Evolutionary conservation across 2,329 filamentous ascomycete species (phyloP).

Genomic region (Purpureocillium lavendulum): DNA sequence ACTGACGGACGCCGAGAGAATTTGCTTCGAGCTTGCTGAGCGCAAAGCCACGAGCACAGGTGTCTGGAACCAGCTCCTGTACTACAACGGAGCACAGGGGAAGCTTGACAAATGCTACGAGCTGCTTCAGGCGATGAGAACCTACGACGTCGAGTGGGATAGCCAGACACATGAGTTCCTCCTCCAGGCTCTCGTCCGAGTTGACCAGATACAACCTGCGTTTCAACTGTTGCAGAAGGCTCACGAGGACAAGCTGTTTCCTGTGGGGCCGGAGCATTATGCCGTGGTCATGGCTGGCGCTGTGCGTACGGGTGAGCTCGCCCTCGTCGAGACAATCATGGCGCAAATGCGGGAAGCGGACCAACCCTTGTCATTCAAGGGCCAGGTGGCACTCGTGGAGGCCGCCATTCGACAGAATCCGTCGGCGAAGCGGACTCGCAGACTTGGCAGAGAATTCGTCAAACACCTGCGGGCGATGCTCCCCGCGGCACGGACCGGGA

Average conservation of each 20-base stretch:
- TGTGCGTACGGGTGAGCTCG: constrained; percentile 33
- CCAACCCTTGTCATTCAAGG: constrained; percentile 32
- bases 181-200: constrained; percentile 38
- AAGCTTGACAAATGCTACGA: constrained; percentile 40
- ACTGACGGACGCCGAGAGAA: constrained; percentile 25
- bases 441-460: constrained; percentile 19
- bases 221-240: constrained; percentile 38
- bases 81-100: constrained; percentile 57
- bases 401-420: constrained; percentile 21
- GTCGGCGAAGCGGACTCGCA: constrained; percentile 14
- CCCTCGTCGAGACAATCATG: constrained; percentile 31
- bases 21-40: constrained; percentile 40
- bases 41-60: constrained; percentile 44
- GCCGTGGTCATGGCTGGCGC: constrained; percentile 44
- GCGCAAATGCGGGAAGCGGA: constrained; percentile 33
- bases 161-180: constrained; percentile 40
- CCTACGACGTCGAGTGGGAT: constrained; percentile 37
- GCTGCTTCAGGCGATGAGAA: constrained; percentile 40
- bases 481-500: background rate
- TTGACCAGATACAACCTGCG: constrained; percentile 40
- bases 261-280: constrained; percentile 40
- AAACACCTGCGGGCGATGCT: constrained; percentile 16
- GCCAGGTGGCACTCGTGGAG: constrained; percentile 33
- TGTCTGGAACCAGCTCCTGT: constrained; percentile 74
- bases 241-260: constrained; percentile 33